Base-by-base conservation (phyloP, 169 alveolate genomes). In the Eimeria falciformis region DNA sequence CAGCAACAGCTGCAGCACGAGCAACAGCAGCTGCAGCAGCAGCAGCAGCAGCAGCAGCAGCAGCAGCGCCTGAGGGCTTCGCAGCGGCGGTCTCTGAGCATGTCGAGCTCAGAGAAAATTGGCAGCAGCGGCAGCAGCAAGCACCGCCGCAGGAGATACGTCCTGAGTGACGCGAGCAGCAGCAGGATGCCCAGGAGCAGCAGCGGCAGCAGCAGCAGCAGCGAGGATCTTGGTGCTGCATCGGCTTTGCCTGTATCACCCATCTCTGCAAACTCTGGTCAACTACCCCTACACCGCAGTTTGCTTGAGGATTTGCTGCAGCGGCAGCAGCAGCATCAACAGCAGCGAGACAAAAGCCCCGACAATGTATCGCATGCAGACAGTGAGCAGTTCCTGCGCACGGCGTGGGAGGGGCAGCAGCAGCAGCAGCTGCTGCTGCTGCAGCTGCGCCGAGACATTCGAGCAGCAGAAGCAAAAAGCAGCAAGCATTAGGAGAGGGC, bases 401-500 rank as follows among this genome's bases (percentile, higher is more conserved):
- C 33, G 23, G 83, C 83, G 23, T 73, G 83, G 83, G 58, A 73
- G 29, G 83, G 83, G 33, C 62, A 73, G 53, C 29, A 23, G 83
- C 83, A 29, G 83, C 62, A 73, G 83, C 83, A 73, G 83, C 83
- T 40, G 3, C 56, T 73, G 83, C 83, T 33, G 50, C 53, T 33
- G 21, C 58, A 29, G 43, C 58, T 45, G 53, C 58, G 58, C 25
- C 33, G 58, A 73, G 56, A 37, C n/a, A 37, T 45, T 11, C 21
- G 33, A 73, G 62, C 83, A 37, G 83, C 62, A 40, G 83, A 53
- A 43, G 83, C 83, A 73, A 58, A 53, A 43, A 68, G 79, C 33
- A n/a, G n/a, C n/a, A n/a, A n/a, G n/a, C n/a, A n/a, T n/a, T n/a
- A n/a, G n/a, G n/a, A n/a, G n/a, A n/a, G n/a, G n/a, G n/a, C n/a